phyloP scores from a whole-genome alignment of 495 filamentous ascomycete species.

The Hamigera avellanea region DNA sequence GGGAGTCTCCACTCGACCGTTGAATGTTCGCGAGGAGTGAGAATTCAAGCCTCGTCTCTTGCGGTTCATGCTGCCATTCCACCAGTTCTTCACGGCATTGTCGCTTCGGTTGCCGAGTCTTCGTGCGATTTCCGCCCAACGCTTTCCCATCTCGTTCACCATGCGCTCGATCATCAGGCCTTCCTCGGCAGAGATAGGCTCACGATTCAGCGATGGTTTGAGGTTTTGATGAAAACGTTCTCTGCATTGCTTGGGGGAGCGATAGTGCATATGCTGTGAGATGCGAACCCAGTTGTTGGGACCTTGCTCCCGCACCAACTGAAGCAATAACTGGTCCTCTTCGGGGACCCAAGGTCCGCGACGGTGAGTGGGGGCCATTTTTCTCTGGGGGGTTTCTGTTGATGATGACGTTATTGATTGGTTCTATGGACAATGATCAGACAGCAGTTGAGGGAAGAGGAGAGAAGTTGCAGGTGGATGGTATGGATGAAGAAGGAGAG shows the following conservation, averaged over 20 bases:
- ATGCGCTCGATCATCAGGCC: slow-evolving; percentile 70
- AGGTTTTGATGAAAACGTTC: slow-evolving; percentile 95
- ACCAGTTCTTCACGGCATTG: slow-evolving; percentile 99
- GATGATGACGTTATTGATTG: no score
- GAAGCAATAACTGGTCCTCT: slow-evolving; percentile 64
- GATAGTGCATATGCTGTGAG: slow-evolving; percentile 58
- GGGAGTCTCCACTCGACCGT: slow-evolving; percentile 30
- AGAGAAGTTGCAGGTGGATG: no score
- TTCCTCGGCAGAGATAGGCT: slow-evolving; percentile 86
- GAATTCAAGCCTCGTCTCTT: slow-evolving; percentile 35
- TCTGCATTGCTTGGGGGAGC: slow-evolving; percentile 90
- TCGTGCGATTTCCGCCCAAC: slow-evolving; percentile 93
- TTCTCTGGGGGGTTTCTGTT: no score
- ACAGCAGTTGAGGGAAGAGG: no score
- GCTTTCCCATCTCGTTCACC: slow-evolving; percentile 73
- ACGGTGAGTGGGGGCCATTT: slow-evolving; percentile 47
- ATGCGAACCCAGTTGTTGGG: slow-evolving; percentile 91
- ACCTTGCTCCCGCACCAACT: slow-evolving; percentile 64
- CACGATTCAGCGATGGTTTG: slow-evolving; percentile 80
- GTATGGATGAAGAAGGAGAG: no score
- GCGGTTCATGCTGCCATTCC: slow-evolving; percentile 92
- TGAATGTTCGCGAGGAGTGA: slow-evolving; percentile 26
- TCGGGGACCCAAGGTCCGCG: slow-evolving; percentile 82
- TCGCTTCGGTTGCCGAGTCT: slow-evolving; percentile 80
- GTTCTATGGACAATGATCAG: no score